Conservation (phyloP, 208 protist genomes). For the Phytomonas sp. region DNA sequence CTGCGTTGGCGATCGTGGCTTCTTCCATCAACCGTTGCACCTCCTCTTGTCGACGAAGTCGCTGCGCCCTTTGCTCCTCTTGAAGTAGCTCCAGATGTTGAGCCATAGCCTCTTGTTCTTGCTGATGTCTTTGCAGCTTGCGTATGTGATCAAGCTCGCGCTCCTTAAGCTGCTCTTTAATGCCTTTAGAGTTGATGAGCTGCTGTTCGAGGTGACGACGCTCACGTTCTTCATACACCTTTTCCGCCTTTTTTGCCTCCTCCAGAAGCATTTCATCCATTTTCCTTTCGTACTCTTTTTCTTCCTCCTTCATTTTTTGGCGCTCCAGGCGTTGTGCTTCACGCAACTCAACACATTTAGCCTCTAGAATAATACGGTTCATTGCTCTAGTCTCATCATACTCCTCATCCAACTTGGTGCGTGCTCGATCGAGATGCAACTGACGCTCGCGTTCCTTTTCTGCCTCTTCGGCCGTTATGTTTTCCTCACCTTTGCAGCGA, state of each 20-base stretch:
- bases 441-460: conserved; percentile 65
- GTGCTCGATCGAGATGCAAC: conserved; percentile 68
- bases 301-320: conserved; percentile 43
- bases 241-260: conserved; percentile 81
- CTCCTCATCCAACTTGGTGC: conserved; percentile 73
- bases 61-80: conserved; percentile 82
- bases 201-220: conserved; percentile 70
- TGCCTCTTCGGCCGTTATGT: conserved; percentile 70
- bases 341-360: conserved; percentile 86
- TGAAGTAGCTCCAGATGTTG: conserved; percentile 82
- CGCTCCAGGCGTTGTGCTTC: conserved; percentile 87
- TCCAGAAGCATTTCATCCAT: conserved; percentile 79
- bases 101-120: conserved; percentile 91
- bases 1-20: conserved; percentile 87
- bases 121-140: conserved; percentile 84
- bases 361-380: conserved; percentile 87
- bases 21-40: conserved; percentile 86
- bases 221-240: conserved; percentile 89
- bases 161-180: conserved; percentile 86
- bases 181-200: conserved; percentile 68
- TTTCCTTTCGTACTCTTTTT: conserved; percentile 50
- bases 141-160: conserved; percentile 82
- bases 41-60: conserved; percentile 65
- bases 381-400: conserved; percentile 91
- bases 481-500: conserved; percentile 24